A percentile compares a stretch with the other conserved stretches of the same genome.
phyloP scores from a whole-genome alignment of 441 rosid genomes.

The Manihot esculenta region DNA sequence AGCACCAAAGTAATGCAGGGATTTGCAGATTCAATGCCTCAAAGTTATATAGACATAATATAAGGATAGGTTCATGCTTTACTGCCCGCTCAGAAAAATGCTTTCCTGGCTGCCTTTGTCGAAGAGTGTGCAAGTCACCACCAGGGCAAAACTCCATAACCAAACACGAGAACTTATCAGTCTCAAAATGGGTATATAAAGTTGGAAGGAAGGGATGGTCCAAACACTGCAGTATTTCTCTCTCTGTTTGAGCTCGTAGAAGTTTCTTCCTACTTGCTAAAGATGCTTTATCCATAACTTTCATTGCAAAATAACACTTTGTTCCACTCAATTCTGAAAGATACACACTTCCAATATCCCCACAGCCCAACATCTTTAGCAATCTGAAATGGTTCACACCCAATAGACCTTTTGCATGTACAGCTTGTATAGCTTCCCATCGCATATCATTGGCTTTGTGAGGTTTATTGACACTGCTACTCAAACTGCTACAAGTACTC shows the following conservation, averaged over 20 bases:
- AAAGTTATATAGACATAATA: background rate
- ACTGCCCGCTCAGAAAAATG: conserved; percentile 80
- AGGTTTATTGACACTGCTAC: conserved; percentile 71
- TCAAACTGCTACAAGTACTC: conserved; percentile 80
- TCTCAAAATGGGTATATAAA: conserved; percentile 69
- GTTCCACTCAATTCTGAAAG: conserved; percentile 81
- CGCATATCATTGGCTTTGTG: conserved; percentile 80
- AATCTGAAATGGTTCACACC: conserved; percentile 81
- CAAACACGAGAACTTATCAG: conserved; percentile 72
- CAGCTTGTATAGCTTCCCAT: conserved; percentile 87
- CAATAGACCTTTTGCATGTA: conserved; percentile 56
- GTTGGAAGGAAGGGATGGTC: conserved; percentile 93
- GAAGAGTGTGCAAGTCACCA: conserved; percentile 79
- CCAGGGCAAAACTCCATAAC: conserved; percentile 89
- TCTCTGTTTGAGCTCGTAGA: conserved; percentile 84
- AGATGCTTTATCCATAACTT: conserved; percentile 85
- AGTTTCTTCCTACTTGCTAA: conserved; percentile 80
- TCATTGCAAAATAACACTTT: conserved; percentile 80
- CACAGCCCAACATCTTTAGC: conserved; percentile 77
- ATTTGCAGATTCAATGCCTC: background rate
- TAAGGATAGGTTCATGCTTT: conserved; percentile 43
- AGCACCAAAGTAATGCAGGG: conserved; percentile 5
- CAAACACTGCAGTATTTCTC: conserved; percentile 75
- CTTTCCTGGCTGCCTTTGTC: conserved; percentile 83
- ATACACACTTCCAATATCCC: conserved; percentile 89